phyloP scores from a whole-genome alignment of 106 monocot genomes.

The Chionographis japonica region DNA sequence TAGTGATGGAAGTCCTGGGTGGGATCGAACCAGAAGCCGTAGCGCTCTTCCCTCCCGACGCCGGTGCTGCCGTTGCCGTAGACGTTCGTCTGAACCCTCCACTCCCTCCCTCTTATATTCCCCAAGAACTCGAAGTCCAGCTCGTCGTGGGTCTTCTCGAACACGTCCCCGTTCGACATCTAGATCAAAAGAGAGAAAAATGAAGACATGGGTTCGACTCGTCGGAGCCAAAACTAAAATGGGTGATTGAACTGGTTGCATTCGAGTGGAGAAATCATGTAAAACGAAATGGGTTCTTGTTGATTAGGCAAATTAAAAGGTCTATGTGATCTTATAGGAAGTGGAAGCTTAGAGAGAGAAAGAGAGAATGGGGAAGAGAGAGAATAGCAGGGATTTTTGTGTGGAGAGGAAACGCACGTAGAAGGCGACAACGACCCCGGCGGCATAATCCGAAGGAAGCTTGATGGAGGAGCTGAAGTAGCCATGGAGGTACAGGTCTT shows the following conservation, averaged over 20 bases:
- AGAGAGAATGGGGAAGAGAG: too few species aligned
- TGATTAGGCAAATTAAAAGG: too few species aligned
- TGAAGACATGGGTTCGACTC: too few species aligned
- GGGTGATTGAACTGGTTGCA: background rate
- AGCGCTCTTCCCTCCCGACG: conserved; percentile 54
- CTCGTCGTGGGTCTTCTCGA: conserved; percentile 49
- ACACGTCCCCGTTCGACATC: conserved; percentile 68
- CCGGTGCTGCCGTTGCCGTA: conserved; percentile 65
- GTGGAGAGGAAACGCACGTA: conserved; percentile 28
- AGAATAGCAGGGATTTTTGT: too few species aligned
- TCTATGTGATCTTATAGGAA: too few species aligned
- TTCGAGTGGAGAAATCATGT: too few species aligned
- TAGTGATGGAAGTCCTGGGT: conserved; percentile 48
- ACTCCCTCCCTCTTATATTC: conserved; percentile 42
- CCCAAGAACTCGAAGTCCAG: conserved; percentile 54
- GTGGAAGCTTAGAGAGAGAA: too few species aligned
- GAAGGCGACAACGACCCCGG: conserved; percentile 69
- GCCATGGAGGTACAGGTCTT: conserved; percentile 45
- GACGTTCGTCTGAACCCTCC: conserved; percentile 67
- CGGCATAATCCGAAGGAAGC: conserved; percentile 58
- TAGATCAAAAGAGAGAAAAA: conserved; percentile 1
- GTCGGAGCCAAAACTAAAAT: background rate
- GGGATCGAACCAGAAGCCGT: conserved; percentile 52
- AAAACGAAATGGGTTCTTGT: too few species aligned
- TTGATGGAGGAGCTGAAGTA: conserved; percentile 67